Conservation (phyloP, 2,329 filamentous ascomycete genomes). For the Ascochyta fabae region DNA sequence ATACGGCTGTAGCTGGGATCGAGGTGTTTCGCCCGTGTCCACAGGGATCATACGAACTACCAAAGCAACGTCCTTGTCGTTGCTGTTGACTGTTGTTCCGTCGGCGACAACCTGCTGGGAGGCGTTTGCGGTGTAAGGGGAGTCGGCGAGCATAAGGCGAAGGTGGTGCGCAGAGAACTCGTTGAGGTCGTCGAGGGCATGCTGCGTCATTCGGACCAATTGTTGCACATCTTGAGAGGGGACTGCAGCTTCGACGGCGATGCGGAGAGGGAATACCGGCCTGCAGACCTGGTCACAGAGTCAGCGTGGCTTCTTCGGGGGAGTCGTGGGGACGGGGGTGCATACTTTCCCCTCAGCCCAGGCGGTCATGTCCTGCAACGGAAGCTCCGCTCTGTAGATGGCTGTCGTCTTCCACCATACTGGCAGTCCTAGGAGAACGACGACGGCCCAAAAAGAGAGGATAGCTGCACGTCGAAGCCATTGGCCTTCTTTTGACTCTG, state of each 20-base stretch:
- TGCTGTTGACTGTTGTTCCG: constrained; percentile 36
- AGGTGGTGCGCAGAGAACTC: constrained; percentile 86
- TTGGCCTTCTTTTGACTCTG: constrained; percentile 74
- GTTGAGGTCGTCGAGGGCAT: constrained; percentile 83
- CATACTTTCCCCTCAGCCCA: constrained; percentile 89
- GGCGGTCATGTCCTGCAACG: constrained; percentile 82
- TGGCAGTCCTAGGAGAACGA: constrained; percentile 81
- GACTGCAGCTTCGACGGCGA: constrained; percentile 76
- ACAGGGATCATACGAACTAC: constrained; percentile 74
- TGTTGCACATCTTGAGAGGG: constrained; percentile 72
- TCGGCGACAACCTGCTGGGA: constrained; percentile 41
- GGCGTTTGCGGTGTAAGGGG: constrained; percentile 37
- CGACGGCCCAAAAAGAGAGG: constrained; percentile 87
- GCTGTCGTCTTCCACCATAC: constrained; percentile 97
- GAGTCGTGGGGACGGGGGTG: neutral
- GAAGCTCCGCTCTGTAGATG: constrained; percentile 85
- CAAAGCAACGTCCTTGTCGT: constrained; percentile 64
- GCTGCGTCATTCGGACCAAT: constrained; percentile 80
- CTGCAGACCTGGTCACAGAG: constrained; percentile 72
- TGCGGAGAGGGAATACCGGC: constrained; percentile 84
- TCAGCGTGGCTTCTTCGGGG: constrained; percentile 8
- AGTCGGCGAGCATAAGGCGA: constrained; percentile 66
- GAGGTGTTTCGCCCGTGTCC: constrained; percentile 58
- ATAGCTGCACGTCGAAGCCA: constrained; percentile 77
- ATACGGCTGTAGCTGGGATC: constrained; percentile 71